These are phyloP conservation scores for Coemansia sp. DNA, from an alignment of 192 early-diverging fungal species.

Conservation along the genomic window DNA sequence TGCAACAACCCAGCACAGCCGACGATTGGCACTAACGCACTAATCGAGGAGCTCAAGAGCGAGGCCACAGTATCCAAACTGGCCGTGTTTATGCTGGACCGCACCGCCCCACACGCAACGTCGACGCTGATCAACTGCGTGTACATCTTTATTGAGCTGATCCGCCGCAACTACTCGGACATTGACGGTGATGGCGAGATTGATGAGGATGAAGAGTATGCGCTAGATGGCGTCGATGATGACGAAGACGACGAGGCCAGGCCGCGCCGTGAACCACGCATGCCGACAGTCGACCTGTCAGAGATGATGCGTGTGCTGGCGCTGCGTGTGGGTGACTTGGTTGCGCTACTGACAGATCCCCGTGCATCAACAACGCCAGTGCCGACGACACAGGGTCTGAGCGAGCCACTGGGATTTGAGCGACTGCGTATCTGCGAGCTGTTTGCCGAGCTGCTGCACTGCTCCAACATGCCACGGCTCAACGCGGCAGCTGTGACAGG, in stretches of 20 bases:
- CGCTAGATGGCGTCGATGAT: not conserved
- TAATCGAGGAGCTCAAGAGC: slow-evolving; percentile 72
- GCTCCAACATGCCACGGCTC: slow-evolving; percentile 79
- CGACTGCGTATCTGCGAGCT: slow-evolving; percentile 95
- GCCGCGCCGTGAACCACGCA: slow-evolving; percentile 18
- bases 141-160: slow-evolving; percentile 96
- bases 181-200: slow-evolving; percentile 2
- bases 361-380: slow-evolving; percentile 60
- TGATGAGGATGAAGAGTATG: slow-evolving; percentile 9
- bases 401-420: slow-evolving; percentile 89
- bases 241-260: slow-evolving; percentile 7
- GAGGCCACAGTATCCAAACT: slow-evolving; percentile 76
- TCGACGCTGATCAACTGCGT: slow-evolving; percentile 93
- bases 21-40: slow-evolving; percentile 64
- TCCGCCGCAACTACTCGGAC: slow-evolving; percentile 87
- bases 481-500: slow-evolving; percentile 33
- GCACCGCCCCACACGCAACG: slow-evolving; percentile 71
- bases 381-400: slow-evolving; percentile 77
- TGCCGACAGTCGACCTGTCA: slow-evolving; percentile 74
- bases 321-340: slow-evolving; percentile 73
- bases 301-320: slow-evolving; percentile 89
- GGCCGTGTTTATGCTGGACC: slow-evolving; percentile 83
- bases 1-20: slow-evolving; percentile 65
- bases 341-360: slow-evolving; percentile 70
- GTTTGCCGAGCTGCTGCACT: slow-evolving; percentile 96